These are phyloP conservation scores for Pichia exigua DNA, from an alignment of 805 yeast species.

Conservation along the genomic window DNA sequence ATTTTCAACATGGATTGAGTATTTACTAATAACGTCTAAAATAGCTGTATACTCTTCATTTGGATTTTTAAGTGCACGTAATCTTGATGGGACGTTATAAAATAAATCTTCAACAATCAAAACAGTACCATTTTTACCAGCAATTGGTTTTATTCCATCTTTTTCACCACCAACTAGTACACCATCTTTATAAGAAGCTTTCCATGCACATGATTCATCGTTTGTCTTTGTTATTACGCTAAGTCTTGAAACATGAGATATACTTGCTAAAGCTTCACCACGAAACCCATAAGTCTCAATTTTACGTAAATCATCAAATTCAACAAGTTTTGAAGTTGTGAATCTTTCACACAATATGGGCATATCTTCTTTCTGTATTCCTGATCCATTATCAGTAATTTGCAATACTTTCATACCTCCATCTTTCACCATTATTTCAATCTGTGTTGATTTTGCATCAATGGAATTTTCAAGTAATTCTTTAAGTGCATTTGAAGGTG, in stretches of 20 bases:
- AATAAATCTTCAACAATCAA: constrained; percentile 82
- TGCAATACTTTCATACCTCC: constrained; percentile 87
- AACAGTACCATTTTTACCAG: constrained; percentile 85
- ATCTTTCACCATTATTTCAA: constrained; percentile 79
- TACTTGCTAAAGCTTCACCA: constrained; percentile 94
- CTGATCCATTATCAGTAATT: constrained; percentile 83
- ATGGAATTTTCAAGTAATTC: constrained; percentile 89
- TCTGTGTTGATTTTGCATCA: constrained; percentile 69
- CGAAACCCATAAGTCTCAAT: constrained; percentile 87
- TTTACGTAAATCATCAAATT: constrained; percentile 65
- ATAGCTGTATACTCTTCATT: constrained; percentile 72
- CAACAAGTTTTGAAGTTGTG: constrained; percentile 77
- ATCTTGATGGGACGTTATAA: constrained; percentile 77
- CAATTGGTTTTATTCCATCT: constrained; percentile 58
- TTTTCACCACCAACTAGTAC: constrained; percentile 27
- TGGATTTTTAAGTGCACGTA: constrained; percentile 54
- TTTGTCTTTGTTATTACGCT: constrained; percentile 69
- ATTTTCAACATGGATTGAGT: constrained; percentile 62
- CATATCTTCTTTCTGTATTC: constrained; percentile 68
- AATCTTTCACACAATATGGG: constrained; percentile 81
- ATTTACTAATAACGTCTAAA: constrained; percentile 74
- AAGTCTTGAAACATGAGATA: constrained; percentile 80
- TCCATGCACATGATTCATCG: constrained; percentile 61
- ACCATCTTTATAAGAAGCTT: constrained; percentile 62
- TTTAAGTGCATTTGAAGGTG: constrained; percentile 90